These are phyloP conservation scores for Diplodia corticola DNA, from an alignment of 2,329 filamentous ascomycete species.

Conservation along the genomic window DNA sequence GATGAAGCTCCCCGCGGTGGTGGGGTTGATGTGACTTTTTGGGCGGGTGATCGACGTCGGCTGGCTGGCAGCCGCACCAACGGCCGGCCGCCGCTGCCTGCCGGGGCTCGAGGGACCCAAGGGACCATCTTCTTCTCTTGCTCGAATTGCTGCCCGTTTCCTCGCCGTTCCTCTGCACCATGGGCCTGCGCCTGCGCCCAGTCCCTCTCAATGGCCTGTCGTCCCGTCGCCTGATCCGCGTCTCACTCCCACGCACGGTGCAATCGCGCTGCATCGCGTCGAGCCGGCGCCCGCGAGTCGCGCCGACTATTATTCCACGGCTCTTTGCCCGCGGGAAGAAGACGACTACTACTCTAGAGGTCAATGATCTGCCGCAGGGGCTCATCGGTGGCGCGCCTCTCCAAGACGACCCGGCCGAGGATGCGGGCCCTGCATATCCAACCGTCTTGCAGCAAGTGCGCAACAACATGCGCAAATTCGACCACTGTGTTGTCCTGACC, in stretches of 20 bases:
- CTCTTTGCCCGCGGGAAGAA: constrained; percentile 31
- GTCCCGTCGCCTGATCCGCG: background rate
- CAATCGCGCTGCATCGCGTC: constrained; percentile 11
- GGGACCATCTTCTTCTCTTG: too few relatives aligned
- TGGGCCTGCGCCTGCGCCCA: constrained; percentile 2
- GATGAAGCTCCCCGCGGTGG: constrained; percentile 11
- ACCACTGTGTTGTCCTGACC: constrained; percentile 87
- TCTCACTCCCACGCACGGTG: background rate
- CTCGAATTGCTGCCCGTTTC: background rate
- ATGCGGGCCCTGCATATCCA: constrained; percentile 66
- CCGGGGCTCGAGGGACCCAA: background rate
- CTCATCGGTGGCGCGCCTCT: constrained; percentile 47
- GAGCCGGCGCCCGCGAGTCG: background rate
- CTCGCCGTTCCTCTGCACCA: background rate
- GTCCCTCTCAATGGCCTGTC: background rate
- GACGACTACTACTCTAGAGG: constrained; percentile 38
- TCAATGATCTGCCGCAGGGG: constrained; percentile 57
- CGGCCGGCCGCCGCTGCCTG: background rate
- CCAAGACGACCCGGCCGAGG: constrained; percentile 42
- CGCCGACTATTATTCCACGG: constrained; percentile 25
- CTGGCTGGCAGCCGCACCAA: too few relatives aligned
- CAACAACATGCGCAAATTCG: constrained; percentile 87
- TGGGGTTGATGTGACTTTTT: constrained; percentile 19
- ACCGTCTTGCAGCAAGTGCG: constrained; percentile 85
- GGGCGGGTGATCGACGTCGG: constrained; percentile 13